phyloP scores from a whole-genome alignment of 202 grass and related monocot genomes.

The Carex sylvatica region DNA sequence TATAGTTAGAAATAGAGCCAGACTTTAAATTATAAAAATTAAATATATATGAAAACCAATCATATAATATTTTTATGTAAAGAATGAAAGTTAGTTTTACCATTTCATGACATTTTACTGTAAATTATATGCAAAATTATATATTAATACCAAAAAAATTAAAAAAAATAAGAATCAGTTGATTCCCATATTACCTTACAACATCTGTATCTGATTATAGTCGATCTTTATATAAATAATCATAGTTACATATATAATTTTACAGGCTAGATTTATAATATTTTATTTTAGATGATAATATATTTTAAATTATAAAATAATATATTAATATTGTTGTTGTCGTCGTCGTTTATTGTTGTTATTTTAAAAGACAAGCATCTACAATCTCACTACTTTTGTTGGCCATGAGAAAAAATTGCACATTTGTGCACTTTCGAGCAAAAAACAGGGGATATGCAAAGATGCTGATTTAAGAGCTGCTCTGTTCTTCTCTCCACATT shows the following conservation, averaged over 20 bases:
- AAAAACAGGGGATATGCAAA: slow-evolving; percentile 15
- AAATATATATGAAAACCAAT: too few species aligned
- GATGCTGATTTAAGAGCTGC: slow-evolving; percentile 7
- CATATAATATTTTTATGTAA: too few species aligned
- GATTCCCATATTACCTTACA: too few species aligned
- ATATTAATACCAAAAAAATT: too few species aligned
- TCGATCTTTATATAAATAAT: background rate
- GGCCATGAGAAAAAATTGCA: background rate
- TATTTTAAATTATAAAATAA: background rate
- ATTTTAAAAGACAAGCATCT: background rate
- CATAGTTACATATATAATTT: background rate
- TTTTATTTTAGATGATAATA: background rate
- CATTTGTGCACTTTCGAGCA: background rate
- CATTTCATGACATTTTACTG: too few species aligned
- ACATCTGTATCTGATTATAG: background rate
- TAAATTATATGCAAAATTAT: too few species aligned
- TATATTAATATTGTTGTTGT: too few species aligned
- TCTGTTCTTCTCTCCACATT: slow-evolving; percentile 2
- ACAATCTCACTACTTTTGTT: background rate
- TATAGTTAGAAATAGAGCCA: too few species aligned
- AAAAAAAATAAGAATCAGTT: too few species aligned
- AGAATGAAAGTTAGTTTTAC: too few species aligned
- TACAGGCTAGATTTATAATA: background rate
- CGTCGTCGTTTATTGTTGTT: too few species aligned
- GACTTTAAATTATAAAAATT: too few species aligned